Evolutionary conservation across 805 yeast genomes (phyloP).

Genomic region (Spathaspora boniae): DNA sequence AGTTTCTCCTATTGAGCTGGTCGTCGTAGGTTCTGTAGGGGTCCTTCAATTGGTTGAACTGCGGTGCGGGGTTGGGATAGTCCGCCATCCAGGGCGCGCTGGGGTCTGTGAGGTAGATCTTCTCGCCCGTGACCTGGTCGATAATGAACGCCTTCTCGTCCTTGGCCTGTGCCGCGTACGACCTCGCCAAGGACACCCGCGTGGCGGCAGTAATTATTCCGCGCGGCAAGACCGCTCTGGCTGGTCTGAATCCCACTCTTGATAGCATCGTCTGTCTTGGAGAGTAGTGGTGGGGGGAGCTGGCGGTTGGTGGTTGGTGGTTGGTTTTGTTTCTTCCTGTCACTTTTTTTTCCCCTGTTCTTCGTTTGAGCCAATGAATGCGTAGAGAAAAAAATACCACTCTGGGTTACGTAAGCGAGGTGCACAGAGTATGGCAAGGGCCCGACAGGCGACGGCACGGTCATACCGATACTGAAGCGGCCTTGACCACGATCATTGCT

Average conservation of each 20-base stretch:
- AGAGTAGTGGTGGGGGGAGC: too few species aligned
- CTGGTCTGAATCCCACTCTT: constrained; percentile 9
- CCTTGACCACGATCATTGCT: too few species aligned
- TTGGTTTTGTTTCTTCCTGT: not conserved
- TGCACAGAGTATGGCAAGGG: too few species aligned
- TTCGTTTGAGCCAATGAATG: not conserved
- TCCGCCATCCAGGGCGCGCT: constrained; percentile 46
- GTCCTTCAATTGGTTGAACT: constrained; percentile 60
- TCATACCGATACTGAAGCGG: too few species aligned
- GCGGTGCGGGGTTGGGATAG: constrained; percentile 59
- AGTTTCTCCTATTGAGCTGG: constrained; percentile 76
- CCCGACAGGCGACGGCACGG: too few species aligned
- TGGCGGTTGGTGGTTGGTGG: not conserved
- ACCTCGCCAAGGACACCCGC: constrained; percentile 2
- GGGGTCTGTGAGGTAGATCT: constrained; percentile 40
- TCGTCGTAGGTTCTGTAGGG: constrained; percentile 77
- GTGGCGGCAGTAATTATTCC: not conserved
- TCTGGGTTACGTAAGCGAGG: constrained; percentile 1
- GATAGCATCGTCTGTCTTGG: constrained; percentile 8
- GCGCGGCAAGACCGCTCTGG: not conserved
- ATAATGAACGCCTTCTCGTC: constrained; percentile 23
- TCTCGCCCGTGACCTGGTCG: constrained; percentile 38
- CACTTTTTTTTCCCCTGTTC: not conserved
- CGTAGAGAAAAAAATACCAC: constrained; percentile 14
- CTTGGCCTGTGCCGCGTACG: constrained; percentile 10